Conservation (phyloP, 2,329 filamentous ascomycete genomes). For the Neofusicoccum umdonicola region DNA sequence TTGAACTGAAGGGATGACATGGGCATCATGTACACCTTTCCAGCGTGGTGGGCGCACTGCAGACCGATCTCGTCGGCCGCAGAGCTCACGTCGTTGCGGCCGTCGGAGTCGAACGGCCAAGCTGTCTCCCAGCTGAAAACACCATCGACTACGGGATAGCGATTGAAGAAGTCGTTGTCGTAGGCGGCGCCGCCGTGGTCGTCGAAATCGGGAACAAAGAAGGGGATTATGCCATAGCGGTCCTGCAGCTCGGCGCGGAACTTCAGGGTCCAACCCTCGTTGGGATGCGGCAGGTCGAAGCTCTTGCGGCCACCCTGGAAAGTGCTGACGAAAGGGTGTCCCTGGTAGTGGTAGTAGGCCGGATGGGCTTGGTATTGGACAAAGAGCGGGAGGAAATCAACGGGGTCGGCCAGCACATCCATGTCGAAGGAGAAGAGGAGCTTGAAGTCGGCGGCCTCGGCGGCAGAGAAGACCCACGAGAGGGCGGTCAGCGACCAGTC, state of each 20-base stretch:
- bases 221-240: slow-evolving; percentile 26
- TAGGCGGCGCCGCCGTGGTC: slow-evolving; percentile 18
- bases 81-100: slow-evolving; percentile 24
- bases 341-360: slow-evolving; percentile 31
- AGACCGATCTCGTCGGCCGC: slow-evolving; percentile 30
- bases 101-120: slow-evolving; percentile 28
- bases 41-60: slow-evolving; percentile 26
- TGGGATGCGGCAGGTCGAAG: slow-evolving; percentile 10
- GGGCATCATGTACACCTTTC: slow-evolving; percentile 41
- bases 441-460: slow-evolving; percentile 29
- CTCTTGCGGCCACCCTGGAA: slow-evolving; percentile 29
- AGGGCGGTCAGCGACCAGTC: slow-evolving; percentile 30
- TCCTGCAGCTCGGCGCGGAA: slow-evolving; percentile 24
- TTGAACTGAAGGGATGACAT: slow-evolving; percentile 42
- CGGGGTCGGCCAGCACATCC: slow-evolving; percentile 24
- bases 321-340: slow-evolving; percentile 32
- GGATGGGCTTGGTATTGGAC: slow-evolving; percentile 23
- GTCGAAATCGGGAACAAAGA: slow-evolving; percentile 34
- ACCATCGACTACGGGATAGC: slow-evolving; percentile 31
- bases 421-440: slow-evolving; percentile 42
- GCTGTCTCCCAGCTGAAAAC: slow-evolving; percentile 39
- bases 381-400: slow-evolving; percentile 29
- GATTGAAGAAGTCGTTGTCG: slow-evolving; percentile 24
- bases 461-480: slow-evolving; percentile 30
- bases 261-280: slow-evolving; percentile 10